Evolutionary conservation across 805 yeast species (phyloP).

Genomic region (Candida gorgasii): DNA sequence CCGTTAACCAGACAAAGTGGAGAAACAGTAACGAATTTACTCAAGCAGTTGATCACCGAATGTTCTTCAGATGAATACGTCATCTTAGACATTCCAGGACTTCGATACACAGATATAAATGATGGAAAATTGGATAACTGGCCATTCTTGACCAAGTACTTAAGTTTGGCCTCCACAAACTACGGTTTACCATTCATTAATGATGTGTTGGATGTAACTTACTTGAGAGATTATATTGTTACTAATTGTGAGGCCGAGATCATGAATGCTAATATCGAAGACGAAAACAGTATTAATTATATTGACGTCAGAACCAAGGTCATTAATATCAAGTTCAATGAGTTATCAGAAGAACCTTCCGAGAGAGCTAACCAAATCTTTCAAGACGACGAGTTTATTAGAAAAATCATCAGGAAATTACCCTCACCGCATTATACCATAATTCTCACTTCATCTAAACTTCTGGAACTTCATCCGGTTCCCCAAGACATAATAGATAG

Average conservation of each 20-base stretch:
- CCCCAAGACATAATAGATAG: slow-evolving; percentile 29
- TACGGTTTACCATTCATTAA: slow-evolving; percentile 57
- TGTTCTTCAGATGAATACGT: slow-evolving; percentile 42
- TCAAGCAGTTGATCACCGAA: slow-evolving; percentile 36
- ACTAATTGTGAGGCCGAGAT: slow-evolving; percentile 54
- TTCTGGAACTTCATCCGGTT: slow-evolving; percentile 29
- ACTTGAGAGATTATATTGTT: slow-evolving; percentile 42
- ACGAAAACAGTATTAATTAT: slow-evolving; percentile 44
- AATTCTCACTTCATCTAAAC: slow-evolving; percentile 46
- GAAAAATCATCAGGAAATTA: slow-evolving; percentile 59
- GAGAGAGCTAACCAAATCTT: slow-evolving; percentile 25
- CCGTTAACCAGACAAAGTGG: slow-evolving; percentile 25
- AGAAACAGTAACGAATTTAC: slow-evolving; percentile 31
- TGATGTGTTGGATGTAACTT: slow-evolving; percentile 42
- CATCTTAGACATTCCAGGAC: slow-evolving; percentile 41
- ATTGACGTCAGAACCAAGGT: slow-evolving; percentile 65
- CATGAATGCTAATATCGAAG: slow-evolving; percentile 41
- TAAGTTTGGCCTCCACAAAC: slow-evolving; percentile 59
- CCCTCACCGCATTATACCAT: slow-evolving; percentile 76
- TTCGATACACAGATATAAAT: slow-evolving; percentile 29
- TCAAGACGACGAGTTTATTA: slow-evolving; percentile 48
- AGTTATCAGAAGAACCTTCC: slow-evolving; percentile 31
- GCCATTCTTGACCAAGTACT: slow-evolving; percentile 50
- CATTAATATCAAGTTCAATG: slow-evolving; percentile 57
- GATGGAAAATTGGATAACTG: slow-evolving; percentile 38